Evolutionary conservation across 2,329 filamentous ascomycete genomes (phyloP), one percentile per base, ranked within the genome.

Genomic region (Monilinia polystroma): DNA sequence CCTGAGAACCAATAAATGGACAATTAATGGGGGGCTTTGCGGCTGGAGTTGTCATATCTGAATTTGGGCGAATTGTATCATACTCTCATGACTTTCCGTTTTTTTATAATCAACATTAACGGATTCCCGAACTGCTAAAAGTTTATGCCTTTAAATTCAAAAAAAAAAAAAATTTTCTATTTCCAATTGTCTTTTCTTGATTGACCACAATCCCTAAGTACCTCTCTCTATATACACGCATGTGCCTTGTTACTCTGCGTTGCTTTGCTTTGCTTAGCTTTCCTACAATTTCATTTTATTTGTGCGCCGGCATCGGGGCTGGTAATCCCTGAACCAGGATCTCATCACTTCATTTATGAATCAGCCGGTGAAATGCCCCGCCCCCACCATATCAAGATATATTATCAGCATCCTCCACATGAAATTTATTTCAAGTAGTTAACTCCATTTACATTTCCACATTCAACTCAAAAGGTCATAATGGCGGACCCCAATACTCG

Each of bases 1-100:
- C 91, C 91, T 74, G 91, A 95, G 85, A 94, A 94, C 86, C 87
- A 90, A 29, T 66, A 45, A 60, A 43, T 45, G 23, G 32, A 82
- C 89, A 91, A 81, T 91, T 74, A 72, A 59, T 32, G 63, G 63
- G 63, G 32, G 57, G 67, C n/a, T 26, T 63, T 63, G 57, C 56
- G 66, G 62, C 43, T 57, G 66, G 66, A 64, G 66, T 49, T 67
- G 67, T 70, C 72, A 60, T 73, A 69, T 73, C 66, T 71, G 67
- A 68, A 67, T 70, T 66, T 72, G 71, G 75, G 75, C 73, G 74
- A 73, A 74, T 70, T 77, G 74, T 77, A 76, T 68, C 72, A 74
- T 76, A 76, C 70, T 74, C 69, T 73, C 70, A 70, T 71, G 65
- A 67, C 43, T 54, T 63, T 54, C 51, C 63, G 63, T 71, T 67